Conservation (phyloP, 1,139 yeast genomes). For the Pichia cactophila region DNA sequence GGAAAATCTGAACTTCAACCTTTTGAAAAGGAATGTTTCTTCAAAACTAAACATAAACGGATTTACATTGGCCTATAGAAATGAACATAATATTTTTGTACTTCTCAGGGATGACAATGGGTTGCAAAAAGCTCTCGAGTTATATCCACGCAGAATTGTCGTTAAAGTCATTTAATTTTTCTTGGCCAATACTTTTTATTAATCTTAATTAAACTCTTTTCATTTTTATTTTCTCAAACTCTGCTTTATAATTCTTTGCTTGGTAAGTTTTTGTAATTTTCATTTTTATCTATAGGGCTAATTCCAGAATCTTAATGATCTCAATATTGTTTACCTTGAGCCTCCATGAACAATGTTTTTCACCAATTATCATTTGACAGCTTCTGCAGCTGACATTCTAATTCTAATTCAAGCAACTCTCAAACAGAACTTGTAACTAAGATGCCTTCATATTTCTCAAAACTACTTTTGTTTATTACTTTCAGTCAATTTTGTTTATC, state of each 20-base stretch:
- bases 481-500: background rate
- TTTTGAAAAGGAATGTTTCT: slow-evolving; percentile 15
- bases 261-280: no score
- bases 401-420: no score
- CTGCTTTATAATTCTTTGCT: background rate
- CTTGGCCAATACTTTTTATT: background rate
- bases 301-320: no score
- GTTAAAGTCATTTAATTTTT: slow-evolving; percentile 8
- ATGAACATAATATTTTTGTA: slow-evolving; percentile 10
- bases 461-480: no score
- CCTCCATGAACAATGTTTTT: background rate
- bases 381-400: no score
- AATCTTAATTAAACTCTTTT: background rate
- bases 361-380: background rate
- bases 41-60: slow-evolving; percentile 11
- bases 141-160: slow-evolving; percentile 6
- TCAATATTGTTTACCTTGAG: background rate
- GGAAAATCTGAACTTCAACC: slow-evolving; percentile 9
- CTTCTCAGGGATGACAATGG: slow-evolving; percentile 11
- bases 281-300: no score
- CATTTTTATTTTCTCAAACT: background rate
- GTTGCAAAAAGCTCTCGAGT: slow-evolving; percentile 4
- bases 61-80: slow-evolving; percentile 16
- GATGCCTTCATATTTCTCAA: background rate
- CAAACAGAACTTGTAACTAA: no score